Evolutionary conservation across 78 protist genomes (phyloP).

Genomic region (Emiliania huxleyi): DNA sequence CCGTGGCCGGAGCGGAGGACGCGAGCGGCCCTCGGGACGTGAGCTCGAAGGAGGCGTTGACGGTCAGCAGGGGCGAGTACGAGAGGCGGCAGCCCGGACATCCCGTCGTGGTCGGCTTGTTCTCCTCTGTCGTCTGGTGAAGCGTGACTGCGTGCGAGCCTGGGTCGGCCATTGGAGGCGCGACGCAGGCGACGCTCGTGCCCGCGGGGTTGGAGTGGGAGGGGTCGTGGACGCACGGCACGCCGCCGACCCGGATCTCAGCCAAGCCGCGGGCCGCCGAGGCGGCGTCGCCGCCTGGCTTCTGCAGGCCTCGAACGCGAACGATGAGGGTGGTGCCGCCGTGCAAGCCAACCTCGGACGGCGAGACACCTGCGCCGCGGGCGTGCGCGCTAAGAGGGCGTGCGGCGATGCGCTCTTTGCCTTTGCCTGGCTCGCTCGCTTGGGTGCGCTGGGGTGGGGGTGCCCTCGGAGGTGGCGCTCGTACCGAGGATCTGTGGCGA

Average conservation of each 20-base stretch:
- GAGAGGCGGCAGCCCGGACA: neutral
- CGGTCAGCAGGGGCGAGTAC: neutral
- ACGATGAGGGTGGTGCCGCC: neutral
- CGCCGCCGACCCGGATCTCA: neutral
- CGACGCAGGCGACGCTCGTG: neutral
- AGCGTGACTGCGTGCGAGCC: neutral
- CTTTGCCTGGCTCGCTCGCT: too few species aligned
- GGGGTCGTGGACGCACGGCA: neutral
- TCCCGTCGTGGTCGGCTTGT: neutral
- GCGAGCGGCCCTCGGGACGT: neutral
- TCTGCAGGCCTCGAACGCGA: neutral
- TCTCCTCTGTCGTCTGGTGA: too few species aligned
- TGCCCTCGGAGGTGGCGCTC: too few species aligned
- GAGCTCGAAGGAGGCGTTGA: neutral
- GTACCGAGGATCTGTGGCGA: too few species aligned
- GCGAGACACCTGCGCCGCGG: neutral
- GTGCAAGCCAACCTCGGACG: neutral
- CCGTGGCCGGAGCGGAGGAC: neutral
- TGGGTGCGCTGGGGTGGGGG: too few species aligned
- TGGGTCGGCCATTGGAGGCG: neutral
- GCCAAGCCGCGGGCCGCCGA: neutral
- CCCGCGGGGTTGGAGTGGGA: neutral
- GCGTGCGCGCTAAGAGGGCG: too few species aligned
- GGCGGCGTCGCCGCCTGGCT: neutral
- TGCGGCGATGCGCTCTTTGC: too few species aligned